Base-by-base conservation (phyloP, 805 yeast genomes). In the Yamadazyma phyllophila region DNA sequence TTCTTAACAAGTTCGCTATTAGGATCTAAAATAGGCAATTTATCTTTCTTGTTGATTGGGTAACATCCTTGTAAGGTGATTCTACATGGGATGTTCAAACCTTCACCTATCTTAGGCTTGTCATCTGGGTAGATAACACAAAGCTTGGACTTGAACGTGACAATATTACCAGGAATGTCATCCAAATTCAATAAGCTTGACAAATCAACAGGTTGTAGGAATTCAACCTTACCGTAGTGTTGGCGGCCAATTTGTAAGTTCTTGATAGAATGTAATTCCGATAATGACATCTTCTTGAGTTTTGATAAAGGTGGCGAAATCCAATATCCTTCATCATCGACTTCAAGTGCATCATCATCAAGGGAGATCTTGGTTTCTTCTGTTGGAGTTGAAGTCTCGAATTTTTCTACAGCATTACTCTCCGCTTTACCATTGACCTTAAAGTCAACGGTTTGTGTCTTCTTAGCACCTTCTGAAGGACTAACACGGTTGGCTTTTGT, bases 321-420 rank as follows among this genome's bases (percentile, higher is more conserved):
- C 88, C 94, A 94, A 66, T 91, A 94, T 5, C 91, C 96, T 40
- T 85, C 79, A 11, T 81, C 82, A 42, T 84, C 80, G 26, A 73
- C 72, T 36, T 77, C 69, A 3, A 32, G 10, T 41, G 24, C 41
- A 14, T 44, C 51, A 14, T 45, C 47, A 2, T 50, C 53, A 29
- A 52, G 49, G 14, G 45, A 42, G 26, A 46, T 46, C 6, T 47
- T 41, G 4, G 53, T 40, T 34, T 45, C 46, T 10, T 13, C 35
- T 26, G 51, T 49, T 26, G 59, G 56, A 6, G 56, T 51, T 7
- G 54, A 44, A n/a, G 47, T 39, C 11, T 41, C 50, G 71, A 76
- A 37, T 69, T 63, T 42, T 6, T 20, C 24, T 20, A 6, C 24
- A n/a, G 36, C 26, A 9, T 36, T 26, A 7, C 11, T 32, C 7